Base-by-base conservation (phyloP, 2,329 filamentous ascomycete species). In the Onygena corvina region DNA sequence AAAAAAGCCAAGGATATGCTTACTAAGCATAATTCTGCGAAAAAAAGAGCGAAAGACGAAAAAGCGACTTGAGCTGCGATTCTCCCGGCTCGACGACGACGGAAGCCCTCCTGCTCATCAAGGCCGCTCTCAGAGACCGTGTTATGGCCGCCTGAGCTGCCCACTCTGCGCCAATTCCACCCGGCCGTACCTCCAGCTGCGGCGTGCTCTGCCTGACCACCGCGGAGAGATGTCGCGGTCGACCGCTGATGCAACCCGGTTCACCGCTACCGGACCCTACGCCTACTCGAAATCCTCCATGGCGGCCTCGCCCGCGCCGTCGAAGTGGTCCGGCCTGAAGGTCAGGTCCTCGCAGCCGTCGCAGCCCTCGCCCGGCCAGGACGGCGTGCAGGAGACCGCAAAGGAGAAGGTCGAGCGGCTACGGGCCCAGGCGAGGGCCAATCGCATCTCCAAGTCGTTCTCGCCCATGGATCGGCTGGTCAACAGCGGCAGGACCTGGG, bases 391-490 rank as follows among this genome's bases (percentile, higher is more conserved):
- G 54, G 82, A 86, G 67, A 83, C 81, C 1, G 76, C 83, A 46
- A 78, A 80, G 63, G 76, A 86, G 67, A 79, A 81, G 58, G 82
- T 86, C 30, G 75, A 78, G 55, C 74, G 83, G 52, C 68, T 86
- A 59, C 74, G 83, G 48, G 79, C 80, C 40, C 80, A 81, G 53
- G 80, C 83, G 62, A 72, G 79, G 51, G 79, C 79, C n/a, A 79
- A 81, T 40, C 77, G 77, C 64, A 72, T 75, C 57, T 76, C 79
- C 38, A 72, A 76, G 59, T 71, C 74, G 42, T 79, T 76, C 46
- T 75, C 72, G 18, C 66, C 66, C 34, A 71, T 76, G 59, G 80
- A 83, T 64, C 66, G 67, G 36, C 58, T 73, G 40, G 71, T 80
- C 50, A 67, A 72, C 46, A 61, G 69, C 44, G 77, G 77, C 14